These are phyloP conservation scores for Tetrahymena elliotti DNA, from an alignment of 73 alveolate species.

Conservation along the genomic window DNA sequence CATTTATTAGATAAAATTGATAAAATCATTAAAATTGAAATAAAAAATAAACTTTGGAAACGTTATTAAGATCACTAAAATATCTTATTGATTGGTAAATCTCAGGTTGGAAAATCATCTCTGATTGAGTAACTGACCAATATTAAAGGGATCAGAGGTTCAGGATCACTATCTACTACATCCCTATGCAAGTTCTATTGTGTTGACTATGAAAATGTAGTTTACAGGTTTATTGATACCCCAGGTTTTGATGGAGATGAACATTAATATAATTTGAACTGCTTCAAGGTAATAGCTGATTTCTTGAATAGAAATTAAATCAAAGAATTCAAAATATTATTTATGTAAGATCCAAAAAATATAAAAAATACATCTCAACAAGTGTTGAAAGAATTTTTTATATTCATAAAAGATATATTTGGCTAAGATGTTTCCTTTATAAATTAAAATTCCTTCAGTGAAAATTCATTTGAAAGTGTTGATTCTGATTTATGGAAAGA, in stretches of 20 bases:
- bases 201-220: background rate
- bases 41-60: background rate
- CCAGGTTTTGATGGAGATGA: background rate
- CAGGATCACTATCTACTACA: background rate
- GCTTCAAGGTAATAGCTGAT: background rate
- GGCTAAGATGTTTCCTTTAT: background rate
- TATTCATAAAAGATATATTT: background rate
- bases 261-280: background rate
- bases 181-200: background rate
- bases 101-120: background rate
- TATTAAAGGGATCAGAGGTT: background rate
- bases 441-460: background rate
- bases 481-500: background rate
- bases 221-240: background rate
- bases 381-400: background rate
- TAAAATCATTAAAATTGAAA: background rate
- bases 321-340: background rate
- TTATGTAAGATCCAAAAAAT: background rate
- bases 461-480: background rate
- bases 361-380: background rate
- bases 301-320: background rate
- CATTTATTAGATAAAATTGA: background rate
- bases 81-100: background rate
- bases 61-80: background rate
- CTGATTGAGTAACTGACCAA: background rate